phyloP scores from a whole-genome alignment of 2,329 filamentous ascomycete species.

The Dryadomyces quercus-mongolicae region DNA sequence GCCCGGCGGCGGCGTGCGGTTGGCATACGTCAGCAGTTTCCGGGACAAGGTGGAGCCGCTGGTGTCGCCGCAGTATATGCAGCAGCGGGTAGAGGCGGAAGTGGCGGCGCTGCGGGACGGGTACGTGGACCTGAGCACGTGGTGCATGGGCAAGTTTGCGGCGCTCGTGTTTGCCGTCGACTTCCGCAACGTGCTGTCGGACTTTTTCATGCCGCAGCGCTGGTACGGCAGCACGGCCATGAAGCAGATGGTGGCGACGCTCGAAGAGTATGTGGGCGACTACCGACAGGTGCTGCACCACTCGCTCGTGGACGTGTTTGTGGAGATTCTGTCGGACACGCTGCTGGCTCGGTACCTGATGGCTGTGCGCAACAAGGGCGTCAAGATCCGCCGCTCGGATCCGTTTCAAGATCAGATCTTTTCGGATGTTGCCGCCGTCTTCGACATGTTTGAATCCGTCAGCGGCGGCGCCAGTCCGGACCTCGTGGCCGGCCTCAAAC shows the following conservation, averaged over 20 bases:
- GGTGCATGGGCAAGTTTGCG: constrained; percentile 81
- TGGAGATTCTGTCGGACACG: constrained; percentile 88
- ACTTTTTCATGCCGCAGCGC: constrained; percentile 70
- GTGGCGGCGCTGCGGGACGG: constrained; percentile 69
- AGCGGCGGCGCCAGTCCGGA: constrained; percentile 34
- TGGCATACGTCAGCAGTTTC: constrained; percentile 80
- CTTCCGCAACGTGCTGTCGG: constrained; percentile 69
- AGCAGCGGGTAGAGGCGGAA: constrained; percentile 59
- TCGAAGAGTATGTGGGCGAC: constrained; percentile 88
- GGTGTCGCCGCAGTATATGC: constrained; percentile 67
- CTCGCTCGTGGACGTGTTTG: constrained; percentile 78
- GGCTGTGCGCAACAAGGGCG: constrained; percentile 76
- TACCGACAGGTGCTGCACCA: constrained; percentile 77
- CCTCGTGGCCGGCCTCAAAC: constrained; percentile 63
- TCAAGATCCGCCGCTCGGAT: constrained; percentile 76
- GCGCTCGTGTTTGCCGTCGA: constrained; percentile 82
- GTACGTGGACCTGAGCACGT: constrained; percentile 89
- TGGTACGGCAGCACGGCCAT: constrained; percentile 81
- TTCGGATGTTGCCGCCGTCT: constrained; percentile 81
- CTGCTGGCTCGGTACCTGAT: constrained; percentile 76
- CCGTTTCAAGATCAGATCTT: constrained; percentile 89
- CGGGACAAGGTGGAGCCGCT: constrained; percentile 69
- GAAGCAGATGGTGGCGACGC: constrained; percentile 87
- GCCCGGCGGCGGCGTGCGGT: constrained; percentile 31
- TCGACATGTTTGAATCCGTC: constrained; percentile 70